Base-by-base conservation (phyloP, 2,329 filamentous ascomycete species). In the Pestalotiopsis sp. region DNA sequence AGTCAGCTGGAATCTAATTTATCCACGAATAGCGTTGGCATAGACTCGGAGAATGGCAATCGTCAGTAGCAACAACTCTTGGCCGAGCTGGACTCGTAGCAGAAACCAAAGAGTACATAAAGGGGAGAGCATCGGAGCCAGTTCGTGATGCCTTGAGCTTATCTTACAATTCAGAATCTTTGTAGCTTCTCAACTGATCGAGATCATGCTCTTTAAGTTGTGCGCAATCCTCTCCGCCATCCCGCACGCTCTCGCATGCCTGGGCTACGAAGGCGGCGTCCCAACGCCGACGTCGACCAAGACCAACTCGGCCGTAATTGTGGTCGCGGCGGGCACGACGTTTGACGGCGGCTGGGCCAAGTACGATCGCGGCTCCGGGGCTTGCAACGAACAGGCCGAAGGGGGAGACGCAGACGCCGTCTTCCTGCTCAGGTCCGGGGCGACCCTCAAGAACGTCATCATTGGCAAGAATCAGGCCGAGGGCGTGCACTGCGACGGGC, bases 391-490 rank as follows among this genome's bases (percentile, higher is more conserved):
- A 17, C 80, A 85, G 71, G 73, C 72, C 13, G 84, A 86, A 72
- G 83, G 83, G 67, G 62, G 62, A 17, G 62, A 64, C 41, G 17
- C 39, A 5, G 84, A 85, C 61, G 81, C 82, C 31, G 81, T 84
- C 64, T 84, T 84, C 72, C 75, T 82, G 61, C 77, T 84, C 4
- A 75, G 79, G 59, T 67, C 74, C 3, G 83, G 83, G 1, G 83
- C 82, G 7, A 82, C 80, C 1, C 78, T 85, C 59, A 80, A 77
- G 67, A 85, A 85, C 67, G 83, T 81, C 58, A 84, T 84, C 69
- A 85, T 85, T 36, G 83, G 83, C 69, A 76, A 78, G 60, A 78
- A 83, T 74, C 82, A 84, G 69, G 74, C 77, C 20, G 83, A 85
- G 72, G 83, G 83, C 49, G 79, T 85, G 9, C 82, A 85, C 77